Evolutionary conservation across 2,329 filamentous ascomycete species (phyloP), one percentile per base, ranked within the genome.

Genomic region (Fusarium lyarnte): DNA sequence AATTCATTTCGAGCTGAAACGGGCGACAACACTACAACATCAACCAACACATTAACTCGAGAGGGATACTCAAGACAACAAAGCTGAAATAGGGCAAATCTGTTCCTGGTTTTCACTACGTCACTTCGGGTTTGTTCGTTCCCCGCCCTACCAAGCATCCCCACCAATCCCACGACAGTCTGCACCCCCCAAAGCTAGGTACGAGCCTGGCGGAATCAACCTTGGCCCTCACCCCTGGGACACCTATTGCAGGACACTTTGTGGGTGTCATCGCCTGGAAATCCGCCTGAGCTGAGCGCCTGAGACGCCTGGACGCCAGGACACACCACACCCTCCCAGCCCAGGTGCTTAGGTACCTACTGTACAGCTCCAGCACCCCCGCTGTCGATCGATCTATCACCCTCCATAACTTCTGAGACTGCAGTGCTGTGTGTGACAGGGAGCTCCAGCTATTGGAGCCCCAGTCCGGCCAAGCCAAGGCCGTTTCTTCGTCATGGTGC

Each of bases 401-500:
- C 45, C 23, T 35, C 36, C 55, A 39, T 60, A 38, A 51, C 38
- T 39, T 36, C 39, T 61, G 59, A 47, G 33, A 57, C 46, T 35
- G 57, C 31, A 33, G 41, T 47, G 41, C 23, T 46, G 62, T 57
- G 53, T 42, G 62, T 45, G 38, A 49, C 52, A 47, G 47, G 42
- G 36, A 70, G 53, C 66, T 70, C 66, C 54, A 65, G 68, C 57
- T 62, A 42, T 42, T 54, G 47, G 47, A 60, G 47, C 49, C 49
- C 63, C 42, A 45, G 59, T 54, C 39, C 31, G 39, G 64, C 58
- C 57, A 27, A 62, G 58, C 68, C 60, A 55, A 69, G 69, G 71
- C 71, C 58, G 35, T 54, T 58, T 52, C 57, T 60, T 69, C 74
- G 77, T 76, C 79, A 89, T 89, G 87, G 86, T 88, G 73, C 87